These are phyloP conservation scores for Podaxis mareebaensis DNA, from an alignment of 768 basidiomycete species.

Conservation along the genomic window DNA sequence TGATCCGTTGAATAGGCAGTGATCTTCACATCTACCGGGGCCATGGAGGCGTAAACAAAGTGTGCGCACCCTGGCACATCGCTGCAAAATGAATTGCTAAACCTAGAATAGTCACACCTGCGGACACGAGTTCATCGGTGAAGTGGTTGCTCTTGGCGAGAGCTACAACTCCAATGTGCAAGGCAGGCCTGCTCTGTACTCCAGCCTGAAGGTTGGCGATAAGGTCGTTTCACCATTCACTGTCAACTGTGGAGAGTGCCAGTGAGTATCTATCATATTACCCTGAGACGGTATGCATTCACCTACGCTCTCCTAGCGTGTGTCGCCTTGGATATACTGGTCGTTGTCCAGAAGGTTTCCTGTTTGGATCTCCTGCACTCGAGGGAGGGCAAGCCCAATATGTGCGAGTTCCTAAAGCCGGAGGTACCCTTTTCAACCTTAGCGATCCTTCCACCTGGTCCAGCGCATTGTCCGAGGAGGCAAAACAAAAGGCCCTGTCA, in stretches of 20 bases:
- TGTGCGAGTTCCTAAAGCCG: constrained; percentile 75
- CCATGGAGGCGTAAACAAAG: constrained; percentile 48
- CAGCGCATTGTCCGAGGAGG: constrained; percentile 34
- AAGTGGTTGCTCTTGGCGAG: constrained; percentile 65
- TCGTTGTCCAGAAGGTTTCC: constrained; percentile 57
- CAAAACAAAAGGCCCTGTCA: constrained; percentile 38
- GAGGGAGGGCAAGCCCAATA: constrained; percentile 82
- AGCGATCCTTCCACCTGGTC: constrained; percentile 48
- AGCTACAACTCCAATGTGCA: constrained; percentile 43
- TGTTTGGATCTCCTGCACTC: constrained; percentile 67
- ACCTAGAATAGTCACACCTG: constrained; percentile 50
- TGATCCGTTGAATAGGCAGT: constrained; percentile 41
- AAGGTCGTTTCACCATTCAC: constrained; percentile 83
- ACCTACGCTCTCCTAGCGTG: constrained; percentile 40
- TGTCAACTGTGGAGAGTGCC: constrained; percentile 82
- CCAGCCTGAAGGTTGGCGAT: constrained; percentile 66
- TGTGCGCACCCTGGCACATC: constrained; percentile 39
- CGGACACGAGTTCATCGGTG: constrained; percentile 81
- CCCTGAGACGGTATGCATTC: not conserved
- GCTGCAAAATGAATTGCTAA: not conserved
- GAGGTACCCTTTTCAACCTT: constrained; percentile 73
- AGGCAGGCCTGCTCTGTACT: constrained; percentile 63
- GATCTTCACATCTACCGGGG: constrained; percentile 79
- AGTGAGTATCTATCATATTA: constrained; percentile 45
- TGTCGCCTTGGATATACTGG: constrained; percentile 75